These are phyloP conservation scores for Elongisporangium anandrum DNA, from an alignment of 352 stramenopile genomes.

Conservation along the genomic window DNA sequence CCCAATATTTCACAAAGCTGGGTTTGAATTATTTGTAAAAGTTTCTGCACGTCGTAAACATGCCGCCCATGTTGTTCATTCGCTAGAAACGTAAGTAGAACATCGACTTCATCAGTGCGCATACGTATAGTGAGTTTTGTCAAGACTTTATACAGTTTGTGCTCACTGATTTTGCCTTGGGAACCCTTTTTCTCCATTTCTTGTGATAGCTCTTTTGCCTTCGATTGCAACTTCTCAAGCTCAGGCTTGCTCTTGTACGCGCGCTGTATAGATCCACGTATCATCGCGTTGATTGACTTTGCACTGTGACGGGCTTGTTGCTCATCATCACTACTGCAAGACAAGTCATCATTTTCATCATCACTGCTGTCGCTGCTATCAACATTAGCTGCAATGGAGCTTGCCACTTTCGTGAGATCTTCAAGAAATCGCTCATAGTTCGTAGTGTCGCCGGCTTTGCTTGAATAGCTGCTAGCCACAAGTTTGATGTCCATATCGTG, in stretches of 20 bases:
- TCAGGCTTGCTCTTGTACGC: conserved; percentile 27
- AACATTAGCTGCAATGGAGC: neutral
- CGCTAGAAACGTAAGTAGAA: conserved; percentile 35
- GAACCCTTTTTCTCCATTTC: conserved; percentile 19
- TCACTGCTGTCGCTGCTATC: conserved; percentile 20
- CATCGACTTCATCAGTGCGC: conserved; percentile 40
- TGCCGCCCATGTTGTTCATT: conserved; percentile 18
- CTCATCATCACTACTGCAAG: conserved; percentile 44
- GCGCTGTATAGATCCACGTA: conserved; percentile 34
- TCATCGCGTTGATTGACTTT: conserved; percentile 17
- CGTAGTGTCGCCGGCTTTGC: conserved; percentile 21
- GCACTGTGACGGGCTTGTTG: conserved; percentile 13
- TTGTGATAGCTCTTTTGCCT: conserved; percentile 8
- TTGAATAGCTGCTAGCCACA: conserved; percentile 27
- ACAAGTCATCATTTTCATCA: conserved; percentile 24
- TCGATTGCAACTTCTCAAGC: conserved; percentile 25
- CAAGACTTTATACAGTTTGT: conserved; percentile 58
- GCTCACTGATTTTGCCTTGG: conserved; percentile 36
- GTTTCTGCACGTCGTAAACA: conserved; percentile 20
- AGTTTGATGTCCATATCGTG: conserved; percentile 51
- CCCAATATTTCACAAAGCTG: neutral
- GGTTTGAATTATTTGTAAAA: neutral
- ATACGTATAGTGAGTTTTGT: conserved; percentile 38
- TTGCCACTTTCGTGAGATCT: conserved; percentile 35
- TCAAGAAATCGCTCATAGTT: conserved; percentile 50